Evolutionary conservation across 345 rosid genomes (phyloP), one percentile per base, ranked within the genome.

Genomic region (Arabis alpina): DNA sequence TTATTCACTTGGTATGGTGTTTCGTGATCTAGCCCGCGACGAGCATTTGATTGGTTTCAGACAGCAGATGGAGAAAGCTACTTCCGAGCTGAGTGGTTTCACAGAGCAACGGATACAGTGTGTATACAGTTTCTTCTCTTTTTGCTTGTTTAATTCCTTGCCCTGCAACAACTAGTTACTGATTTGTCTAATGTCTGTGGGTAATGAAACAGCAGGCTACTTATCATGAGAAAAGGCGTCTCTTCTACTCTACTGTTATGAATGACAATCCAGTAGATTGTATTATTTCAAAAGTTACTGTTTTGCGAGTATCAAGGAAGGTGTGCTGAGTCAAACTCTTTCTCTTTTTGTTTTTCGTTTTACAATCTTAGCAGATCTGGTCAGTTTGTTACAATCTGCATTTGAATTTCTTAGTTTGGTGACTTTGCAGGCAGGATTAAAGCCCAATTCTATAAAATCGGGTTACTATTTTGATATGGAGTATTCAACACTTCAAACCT

Each of bases 1-100:
- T 54, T 90, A 84, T 69, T 74, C 92, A 8, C 70, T 90, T 32
- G 98, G 91, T 45, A 76, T 82, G 87, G 93, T 96, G 49, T 60
- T 74, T 80, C 87, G 70, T 45, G 84, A 80, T 40, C 68, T 75
- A 28, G 70, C 72, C 1, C 57, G 80, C 2, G 77, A 84, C 13
- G 83, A 84, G 51, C 90, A 87, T 24, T 60, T 83, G 47, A 82
- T 90, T n/a, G n/a, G n/a, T n/a, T n/a, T n/a, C n/a, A 61, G 77
- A 82, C 98, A 48, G 85, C 85, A 40, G 85, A 85, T 48, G 84
- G 78, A 65, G 91, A 82, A 76, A 80, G 86, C 40, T 90, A 86
- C 79, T 86, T 88, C 72, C 84, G 97, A 82, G 97, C 87, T 78
- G 92, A 86, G 71, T 93, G 97, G 98, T 93, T 90, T 82, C 90